Evolutionary conservation across 2,329 filamentous ascomycete genomes (phyloP).

Genomic region (Tolypocladium guangdongense): DNA sequence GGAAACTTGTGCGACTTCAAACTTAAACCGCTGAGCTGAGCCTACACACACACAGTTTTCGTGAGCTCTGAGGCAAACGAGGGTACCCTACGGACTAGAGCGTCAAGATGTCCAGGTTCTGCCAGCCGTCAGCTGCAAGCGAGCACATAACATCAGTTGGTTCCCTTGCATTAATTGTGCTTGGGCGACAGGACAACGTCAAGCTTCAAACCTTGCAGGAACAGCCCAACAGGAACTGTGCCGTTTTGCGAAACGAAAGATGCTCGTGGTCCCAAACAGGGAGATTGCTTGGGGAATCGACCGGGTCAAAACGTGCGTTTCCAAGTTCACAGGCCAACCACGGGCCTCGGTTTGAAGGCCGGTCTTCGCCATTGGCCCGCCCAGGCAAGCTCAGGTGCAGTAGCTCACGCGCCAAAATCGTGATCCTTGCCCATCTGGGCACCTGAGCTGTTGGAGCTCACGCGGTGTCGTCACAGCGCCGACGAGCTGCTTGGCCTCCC

Average conservation of each 20-base stretch:
- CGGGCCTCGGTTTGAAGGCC: neutral
- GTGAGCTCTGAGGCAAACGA: neutral
- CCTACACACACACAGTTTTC: too few relatives aligned
- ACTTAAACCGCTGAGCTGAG: too few relatives aligned
- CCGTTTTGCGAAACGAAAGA: too few relatives aligned
- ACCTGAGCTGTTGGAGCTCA: neutral
- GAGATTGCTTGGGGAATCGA: neutral
- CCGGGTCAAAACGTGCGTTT: neutral
- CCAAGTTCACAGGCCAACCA: neutral
- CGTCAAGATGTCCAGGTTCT: neutral
- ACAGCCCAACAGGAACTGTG: neutral
- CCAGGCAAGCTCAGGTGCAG: neutral
- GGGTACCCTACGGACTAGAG: neutral
- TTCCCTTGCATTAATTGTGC: too few relatives aligned
- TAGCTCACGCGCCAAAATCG: neutral
- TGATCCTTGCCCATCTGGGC: neutral
- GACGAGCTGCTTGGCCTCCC: neutral
- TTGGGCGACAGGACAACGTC: neutral
- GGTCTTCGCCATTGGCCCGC: neutral
- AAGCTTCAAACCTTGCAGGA: neutral
- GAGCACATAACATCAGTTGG: neutral
- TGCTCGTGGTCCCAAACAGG: neutral
- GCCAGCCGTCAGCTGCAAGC: neutral
- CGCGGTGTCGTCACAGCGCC: neutral
- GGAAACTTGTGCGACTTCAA: too few relatives aligned